Base-by-base conservation (phyloP, 495 filamentous ascomycete species). In the Letharia lupina region DNA sequence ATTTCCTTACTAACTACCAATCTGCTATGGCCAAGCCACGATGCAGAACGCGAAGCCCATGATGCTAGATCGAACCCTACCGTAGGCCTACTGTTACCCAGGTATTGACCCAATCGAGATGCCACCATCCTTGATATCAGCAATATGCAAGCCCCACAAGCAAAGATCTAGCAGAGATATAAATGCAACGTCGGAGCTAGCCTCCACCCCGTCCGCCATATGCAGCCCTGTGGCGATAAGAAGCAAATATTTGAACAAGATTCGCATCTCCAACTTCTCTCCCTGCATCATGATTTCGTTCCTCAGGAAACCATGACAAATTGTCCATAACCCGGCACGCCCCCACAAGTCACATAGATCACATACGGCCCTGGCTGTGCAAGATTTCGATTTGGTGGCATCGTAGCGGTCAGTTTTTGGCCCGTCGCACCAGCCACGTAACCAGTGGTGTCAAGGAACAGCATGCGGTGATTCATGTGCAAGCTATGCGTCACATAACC, bases 391-490 rank as follows among this genome's bases (percentile, higher is more conserved):
- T 79, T 84, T 23, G 84, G 82, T 23, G 85, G 84, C 74, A 77
- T 79, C 37, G 71, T 81, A 33, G 84, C 83, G 3, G 68, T 79
- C 57, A 87, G 37, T 0, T 68, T 75, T 71, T 87, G 83, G 60
- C 68, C 54, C 6, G 74, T 74, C 33, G 68, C 69, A 13, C 79
- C 81, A 5, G 77, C 61, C 28, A 44, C 60, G 70, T 77, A 86
- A n/a, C 79, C 80, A n/a, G 70, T 74, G 33, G 71, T 74, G 62
- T 86, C 83, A n/a, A 87, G 74, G 65, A 80, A 77, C 37, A 82
- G 62, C 79, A 86, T 83, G 5, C 85, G 82, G 59, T 86, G 84
- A 45, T 82, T 83, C 85, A 87, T 87, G 69, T 87, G 85, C 42
- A 87, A 69, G 37, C 76, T 79, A 69, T 87, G 84, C 42, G 85